A percentile compares a stretch with the other conserved stretches of the same genome.
These are phyloP conservation scores for Xylaria bambusicola DNA, from an alignment of 495 filamentous ascomycete species.

Conservation along the genomic window DNA sequence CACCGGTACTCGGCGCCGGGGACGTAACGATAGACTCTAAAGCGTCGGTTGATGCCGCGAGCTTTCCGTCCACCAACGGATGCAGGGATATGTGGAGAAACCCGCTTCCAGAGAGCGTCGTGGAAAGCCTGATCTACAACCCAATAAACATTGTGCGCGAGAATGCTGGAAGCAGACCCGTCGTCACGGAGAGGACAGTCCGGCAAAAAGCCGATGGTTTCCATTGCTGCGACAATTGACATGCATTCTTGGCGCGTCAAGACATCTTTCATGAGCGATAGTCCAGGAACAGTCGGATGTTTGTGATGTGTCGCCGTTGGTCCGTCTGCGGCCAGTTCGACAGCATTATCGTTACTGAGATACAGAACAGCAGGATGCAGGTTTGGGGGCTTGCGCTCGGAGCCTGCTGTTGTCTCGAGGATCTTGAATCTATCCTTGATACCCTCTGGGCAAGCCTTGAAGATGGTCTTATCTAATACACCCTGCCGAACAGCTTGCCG, in stretches of 20 bases:
- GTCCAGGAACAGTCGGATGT: constrained; percentile 45
- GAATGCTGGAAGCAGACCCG: constrained; percentile 42
- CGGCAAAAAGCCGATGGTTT: constrained; percentile 47
- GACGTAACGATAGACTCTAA: constrained; percentile 53
- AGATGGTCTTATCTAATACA: constrained; percentile 39
- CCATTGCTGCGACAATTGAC: constrained; percentile 48
- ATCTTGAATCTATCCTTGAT: constrained; percentile 27
- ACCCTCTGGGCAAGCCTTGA: constrained; percentile 17
- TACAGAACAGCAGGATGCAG: constrained; percentile 48
- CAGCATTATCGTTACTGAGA: constrained; percentile 37
- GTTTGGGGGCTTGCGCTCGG: constrained; percentile 51
- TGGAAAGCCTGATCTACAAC: constrained; percentile 45
- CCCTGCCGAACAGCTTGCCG: constrained; percentile 33
- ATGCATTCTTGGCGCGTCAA: constrained; percentile 44
- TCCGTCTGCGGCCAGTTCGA: constrained; percentile 31
- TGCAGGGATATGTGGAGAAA: constrained; percentile 40
- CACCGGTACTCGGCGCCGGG: constrained; percentile 52
- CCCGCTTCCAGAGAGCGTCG: constrained; percentile 44
- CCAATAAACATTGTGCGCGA: constrained; percentile 58
- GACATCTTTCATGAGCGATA: constrained; percentile 41
- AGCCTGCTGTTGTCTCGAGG: constrained; percentile 46
- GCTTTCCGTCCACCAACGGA: constrained; percentile 38
- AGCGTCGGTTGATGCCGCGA: constrained; percentile 49
- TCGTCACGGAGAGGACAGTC: constrained; percentile 49
- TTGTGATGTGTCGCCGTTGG: constrained; percentile 34